Percentiles rank a stretch among this genome's conserved stretches.
Conservation (phyloP, 2,329 filamentous ascomycete species). For the Neofusicoccum sp. region DNA sequence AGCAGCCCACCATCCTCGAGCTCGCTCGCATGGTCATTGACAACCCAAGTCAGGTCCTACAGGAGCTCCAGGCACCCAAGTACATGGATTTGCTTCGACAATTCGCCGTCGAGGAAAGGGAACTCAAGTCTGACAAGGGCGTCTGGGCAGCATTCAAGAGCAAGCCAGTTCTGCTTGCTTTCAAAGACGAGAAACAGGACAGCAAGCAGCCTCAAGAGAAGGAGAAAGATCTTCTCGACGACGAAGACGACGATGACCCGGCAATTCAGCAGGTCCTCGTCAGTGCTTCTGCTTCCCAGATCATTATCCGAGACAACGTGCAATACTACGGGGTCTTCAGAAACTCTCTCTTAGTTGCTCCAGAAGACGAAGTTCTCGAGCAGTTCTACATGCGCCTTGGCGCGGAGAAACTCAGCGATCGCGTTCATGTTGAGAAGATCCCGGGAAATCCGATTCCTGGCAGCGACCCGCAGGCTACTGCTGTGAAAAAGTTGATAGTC, state of each 20-base stretch:
- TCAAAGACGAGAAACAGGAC: conserved; percentile 65
- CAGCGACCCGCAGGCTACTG: conserved; percentile 67
- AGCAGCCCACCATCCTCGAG: conserved; percentile 83
- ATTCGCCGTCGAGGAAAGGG: conserved; percentile 68
- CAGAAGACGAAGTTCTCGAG: conserved; percentile 84
- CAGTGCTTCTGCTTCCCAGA: conserved; percentile 55
- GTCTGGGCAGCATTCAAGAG: conserved; percentile 74
- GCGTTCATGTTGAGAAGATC: conserved; percentile 17
- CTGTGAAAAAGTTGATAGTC: conserved; percentile 75
- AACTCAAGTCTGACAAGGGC: conserved; percentile 73
- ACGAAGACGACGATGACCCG: conserved; percentile 45
- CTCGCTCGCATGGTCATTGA: conserved; percentile 79
- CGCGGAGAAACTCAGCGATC: conserved; percentile 68
- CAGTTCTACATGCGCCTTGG: conserved; percentile 81
- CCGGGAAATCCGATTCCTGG: conserved; percentile 26
- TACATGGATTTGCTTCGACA: conserved; percentile 81
- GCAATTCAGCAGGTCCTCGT: conserved; percentile 5
- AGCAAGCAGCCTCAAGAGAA: conserved; percentile 28
- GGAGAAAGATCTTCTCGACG: conserved; percentile 40
- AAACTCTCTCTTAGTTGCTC: conserved; percentile 76
- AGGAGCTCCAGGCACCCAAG: conserved; percentile 78
- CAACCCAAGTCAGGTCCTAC: conserved; percentile 78
- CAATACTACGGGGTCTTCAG: conserved; percentile 79
- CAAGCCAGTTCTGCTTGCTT: conserved; percentile 78
- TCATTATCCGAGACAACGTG: conserved; percentile 58